Conservation (phyloP, 129 eudicot species). For the Erigeron canadensis region DNA sequence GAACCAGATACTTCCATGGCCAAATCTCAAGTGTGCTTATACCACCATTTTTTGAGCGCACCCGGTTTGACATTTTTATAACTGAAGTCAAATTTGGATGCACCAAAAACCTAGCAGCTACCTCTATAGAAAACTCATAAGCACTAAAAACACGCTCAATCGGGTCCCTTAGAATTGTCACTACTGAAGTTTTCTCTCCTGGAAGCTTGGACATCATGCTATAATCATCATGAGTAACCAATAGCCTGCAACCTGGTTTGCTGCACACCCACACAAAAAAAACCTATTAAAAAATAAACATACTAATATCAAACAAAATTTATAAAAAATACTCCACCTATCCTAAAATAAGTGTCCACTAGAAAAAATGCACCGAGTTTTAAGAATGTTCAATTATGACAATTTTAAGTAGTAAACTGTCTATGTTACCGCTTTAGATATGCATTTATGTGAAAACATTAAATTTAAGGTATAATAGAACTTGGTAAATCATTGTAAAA, state of each 20-base stretch:
- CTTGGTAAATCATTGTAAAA: too few relatives aligned
- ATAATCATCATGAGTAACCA: constrained; percentile 93
- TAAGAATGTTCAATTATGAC: too few relatives aligned
- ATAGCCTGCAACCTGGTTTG: constrained; percentile 64
- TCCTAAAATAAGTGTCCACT: too few relatives aligned
- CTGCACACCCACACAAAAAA: constrained; percentile 53
- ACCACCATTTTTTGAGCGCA: constrained; percentile 57
- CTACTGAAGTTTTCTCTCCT: constrained; percentile 69
- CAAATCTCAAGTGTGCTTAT: constrained; percentile 88
- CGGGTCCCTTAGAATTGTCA: constrained; percentile 87
- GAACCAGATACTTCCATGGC: constrained; percentile 99
- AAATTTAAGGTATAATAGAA: too few relatives aligned
- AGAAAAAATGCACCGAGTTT: too few relatives aligned
- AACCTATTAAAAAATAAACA: constrained; percentile 12
- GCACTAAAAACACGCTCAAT: constrained; percentile 92
- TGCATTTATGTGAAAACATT: too few relatives aligned
- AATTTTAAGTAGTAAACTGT: too few relatives aligned
- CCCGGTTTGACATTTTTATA: constrained; percentile 47
- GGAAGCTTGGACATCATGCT: constrained; percentile 91
- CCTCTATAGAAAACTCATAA: constrained; percentile 90
- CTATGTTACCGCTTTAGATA: too few relatives aligned
- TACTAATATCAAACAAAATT: background rate
- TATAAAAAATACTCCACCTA: too few relatives aligned
- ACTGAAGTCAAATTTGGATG: constrained; percentile 88
- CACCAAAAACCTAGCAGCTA: constrained; percentile 88